Evolutionary conservation across 495 filamentous ascomycete species (phyloP).

Genomic region (Cryomyces minteri): DNA sequence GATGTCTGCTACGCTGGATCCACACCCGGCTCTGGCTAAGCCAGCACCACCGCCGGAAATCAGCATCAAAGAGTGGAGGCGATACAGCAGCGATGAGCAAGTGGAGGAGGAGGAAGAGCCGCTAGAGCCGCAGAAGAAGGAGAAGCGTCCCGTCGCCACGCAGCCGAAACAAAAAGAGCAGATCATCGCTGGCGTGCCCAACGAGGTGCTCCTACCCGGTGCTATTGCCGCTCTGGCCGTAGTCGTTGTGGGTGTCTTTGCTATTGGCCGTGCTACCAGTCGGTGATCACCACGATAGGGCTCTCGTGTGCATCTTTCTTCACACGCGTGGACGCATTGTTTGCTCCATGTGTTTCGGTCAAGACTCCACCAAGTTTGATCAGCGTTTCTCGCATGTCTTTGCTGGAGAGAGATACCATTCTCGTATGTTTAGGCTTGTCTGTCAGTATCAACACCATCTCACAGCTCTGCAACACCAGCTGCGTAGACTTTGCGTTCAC

Average conservation of each 20-base stretch:
- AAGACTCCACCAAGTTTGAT: no score
- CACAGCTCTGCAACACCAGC: no score
- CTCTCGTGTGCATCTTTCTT: neutral
- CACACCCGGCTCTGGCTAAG: constrained; percentile 37
- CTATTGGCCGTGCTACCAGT: constrained; percentile 48
- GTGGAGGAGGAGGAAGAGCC: constrained; percentile 41
- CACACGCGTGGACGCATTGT: no score
- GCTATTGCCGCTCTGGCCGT: constrained; percentile 90
- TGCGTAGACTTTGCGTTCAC: no score
- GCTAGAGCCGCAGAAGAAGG: constrained; percentile 20
- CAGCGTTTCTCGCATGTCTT: no score
- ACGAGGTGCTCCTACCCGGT: constrained; percentile 83
- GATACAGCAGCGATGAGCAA: constrained; percentile 31
- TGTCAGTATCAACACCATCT: no score
- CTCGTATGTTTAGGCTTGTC: no score
- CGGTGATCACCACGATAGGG: neutral
- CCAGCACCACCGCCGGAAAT: constrained; percentile 39
- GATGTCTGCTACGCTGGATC: constrained; percentile 45
- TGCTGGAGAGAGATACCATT: no score
- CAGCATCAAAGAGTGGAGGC: constrained; percentile 37
- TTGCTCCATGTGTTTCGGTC: no score
- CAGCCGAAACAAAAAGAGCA: constrained; percentile 42
- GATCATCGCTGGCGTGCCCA: constrained; percentile 78
- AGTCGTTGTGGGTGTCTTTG: constrained; percentile 84
- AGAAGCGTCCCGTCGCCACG: constrained; percentile 17